Evolutionary conservation across 169 alveolate genomes (phyloP), one percentile per base, ranked within the genome.

Genomic region (Eimeria falciformis): DNA sequence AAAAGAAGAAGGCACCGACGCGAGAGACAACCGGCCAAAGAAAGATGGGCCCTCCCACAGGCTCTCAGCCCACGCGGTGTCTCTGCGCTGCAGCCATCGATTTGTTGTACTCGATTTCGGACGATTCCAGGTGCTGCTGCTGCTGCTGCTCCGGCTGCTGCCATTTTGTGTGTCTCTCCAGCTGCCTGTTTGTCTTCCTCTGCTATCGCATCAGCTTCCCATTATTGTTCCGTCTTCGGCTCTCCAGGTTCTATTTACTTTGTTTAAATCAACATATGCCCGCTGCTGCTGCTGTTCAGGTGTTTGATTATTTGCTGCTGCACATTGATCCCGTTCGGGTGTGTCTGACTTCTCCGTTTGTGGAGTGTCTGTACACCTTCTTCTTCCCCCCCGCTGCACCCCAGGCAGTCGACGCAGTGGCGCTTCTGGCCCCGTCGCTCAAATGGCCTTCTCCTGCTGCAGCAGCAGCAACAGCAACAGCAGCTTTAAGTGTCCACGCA

Each of bases 1-100:
- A 75, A 65, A 27, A 75, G 50, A 45, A 6, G 84, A 45, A 43
- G 58, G 55, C 66, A 21, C 58, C 2, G 55, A n/a, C 17, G 85
- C 40, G 18, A 65, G 17, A 21, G 85, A 43, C 14, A 47, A 14
- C 7, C 21, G 85, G 65, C 21, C 45, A 21, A 58, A 75, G n/a
- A 75, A 75, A 25, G 85, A 75, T 43, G 62, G 85, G 9, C 85
- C 23, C 29, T 12, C 65, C 14, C 85, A 75, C 43, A 11, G 85
- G n/a, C 85, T 85, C 56, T 85, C 92, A 21, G 92, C 92, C 47
- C 92, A 87, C 37, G 92, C 92, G 0, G 66, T 87, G 40, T 87
- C 92, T 3, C 37, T 87, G 33, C 85, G 86, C 25, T 47, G 87
- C 84, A 87, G 92, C 92, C 81, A 45, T 27, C 58, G 92, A 68